These are phyloP conservation scores for Vigna reflexopilosa DNA, from an alignment of 306 rosid species.

Conservation along the genomic window DNA sequence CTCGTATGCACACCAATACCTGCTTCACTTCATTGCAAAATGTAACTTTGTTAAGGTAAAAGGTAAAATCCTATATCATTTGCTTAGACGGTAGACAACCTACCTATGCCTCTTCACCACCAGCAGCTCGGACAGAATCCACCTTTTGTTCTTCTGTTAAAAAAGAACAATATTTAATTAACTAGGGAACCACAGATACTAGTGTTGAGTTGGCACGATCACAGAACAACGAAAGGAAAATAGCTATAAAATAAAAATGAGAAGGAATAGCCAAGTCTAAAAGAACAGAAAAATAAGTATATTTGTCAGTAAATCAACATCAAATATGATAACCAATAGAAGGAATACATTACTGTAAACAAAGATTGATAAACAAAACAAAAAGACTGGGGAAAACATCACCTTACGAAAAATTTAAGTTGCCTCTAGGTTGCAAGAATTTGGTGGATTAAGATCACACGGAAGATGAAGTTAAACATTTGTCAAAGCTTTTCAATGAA, in stretches of 20 bases:
- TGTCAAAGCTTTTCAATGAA: not conserved
- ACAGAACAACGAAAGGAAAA: not conserved
- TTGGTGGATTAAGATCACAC: not conserved
- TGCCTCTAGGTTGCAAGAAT: not conserved
- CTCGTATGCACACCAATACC: slow-evolving; percentile 39
- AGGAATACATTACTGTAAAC: not conserved
- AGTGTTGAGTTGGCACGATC: not conserved
- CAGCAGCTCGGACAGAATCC: slow-evolving; percentile 49
- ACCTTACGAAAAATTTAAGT: not conserved
- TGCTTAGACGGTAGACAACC: slow-evolving; percentile 29
- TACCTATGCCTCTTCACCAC: slow-evolving; percentile 64
- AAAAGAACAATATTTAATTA: slow-evolving; percentile 10
- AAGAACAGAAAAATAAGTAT: slow-evolving; percentile 17
- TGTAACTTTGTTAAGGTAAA: slow-evolving; percentile 2
- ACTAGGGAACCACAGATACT: slow-evolving; percentile 12
- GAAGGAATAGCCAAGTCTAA: slow-evolving; percentile 8
- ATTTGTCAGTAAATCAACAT: not conserved
- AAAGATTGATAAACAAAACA: not conserved
- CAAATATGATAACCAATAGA: not conserved
- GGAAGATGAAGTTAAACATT: not conserved
- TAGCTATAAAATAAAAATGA: not conserved
- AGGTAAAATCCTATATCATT: slow-evolving; percentile 19
- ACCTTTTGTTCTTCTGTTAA: slow-evolving; percentile 63
- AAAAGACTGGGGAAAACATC: not conserved
- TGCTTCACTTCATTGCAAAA: slow-evolving; percentile 53